These are phyloP conservation scores for Penstemon davidsonii DNA, from an alignment of 257 asterid species.

Conservation along the genomic window DNA sequence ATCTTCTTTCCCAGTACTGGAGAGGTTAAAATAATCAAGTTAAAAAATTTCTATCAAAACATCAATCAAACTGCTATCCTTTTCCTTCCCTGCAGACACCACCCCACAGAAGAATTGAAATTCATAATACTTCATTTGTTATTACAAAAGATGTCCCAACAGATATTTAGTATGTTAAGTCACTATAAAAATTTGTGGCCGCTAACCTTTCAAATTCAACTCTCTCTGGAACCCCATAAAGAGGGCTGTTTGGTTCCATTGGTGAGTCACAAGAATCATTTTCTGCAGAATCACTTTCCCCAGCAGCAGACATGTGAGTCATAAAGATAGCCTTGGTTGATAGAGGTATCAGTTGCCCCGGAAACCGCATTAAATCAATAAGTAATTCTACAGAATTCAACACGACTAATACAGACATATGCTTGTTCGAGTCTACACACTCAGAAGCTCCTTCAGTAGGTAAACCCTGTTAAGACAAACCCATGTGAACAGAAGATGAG, in stretches of 20 bases:
- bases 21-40: constrained; percentile 22
- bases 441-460: constrained; percentile 85
- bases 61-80: constrained; percentile 15
- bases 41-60: constrained; percentile 4
- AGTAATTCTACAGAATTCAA: constrained; percentile 58
- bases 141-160: not conserved
- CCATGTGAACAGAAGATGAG: constrained; percentile 26
- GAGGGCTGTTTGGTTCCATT: constrained; percentile 97
- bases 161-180: constrained; percentile 1
- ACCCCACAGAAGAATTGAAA: constrained; percentile 7
- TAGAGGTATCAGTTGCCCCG: constrained; percentile 71
- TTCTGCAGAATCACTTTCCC: constrained; percentile 99
- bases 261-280: constrained; percentile 99
- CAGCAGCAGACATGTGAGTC: constrained; percentile 80
- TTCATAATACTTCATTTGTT: not conserved
- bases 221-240: constrained; percentile 78
- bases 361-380: constrained; percentile 68
- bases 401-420: constrained; percentile 80
- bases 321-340: constrained; percentile 62
- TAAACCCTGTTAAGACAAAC: constrained; percentile 67
- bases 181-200: not conserved
- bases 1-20: constrained; percentile 89
- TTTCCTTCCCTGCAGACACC: constrained; percentile 11
- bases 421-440: constrained; percentile 85
- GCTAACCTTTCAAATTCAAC: constrained; percentile 76